Evolutionary conservation across 345 rosid genomes (phyloP), one percentile per base, ranked within the genome.

Genomic region (Salix udensis): DNA sequence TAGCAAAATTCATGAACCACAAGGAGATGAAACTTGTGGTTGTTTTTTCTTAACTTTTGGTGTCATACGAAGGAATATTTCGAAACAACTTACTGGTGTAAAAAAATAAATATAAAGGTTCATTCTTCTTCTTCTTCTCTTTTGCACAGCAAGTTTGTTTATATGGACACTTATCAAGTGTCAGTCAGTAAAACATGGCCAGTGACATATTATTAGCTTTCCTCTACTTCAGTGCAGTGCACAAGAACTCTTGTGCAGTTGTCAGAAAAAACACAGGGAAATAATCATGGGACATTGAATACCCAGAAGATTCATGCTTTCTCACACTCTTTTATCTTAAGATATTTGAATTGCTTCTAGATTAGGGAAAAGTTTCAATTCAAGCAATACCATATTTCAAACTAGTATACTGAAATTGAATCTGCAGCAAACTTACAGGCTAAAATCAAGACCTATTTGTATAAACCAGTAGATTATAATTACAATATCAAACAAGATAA

Each of bases 1-100:
- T 68, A 66, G 77, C 65, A 81, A 76, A 78, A 79, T 76, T 79
- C 68, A 78, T 46, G 23, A 74, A 80, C 34, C 71, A 61, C 62
- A 74, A 74, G 48, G 58, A 71, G 67, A 74, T 34, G 44, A 77
- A 77, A 73, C 73, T 71, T 26, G 60, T 50, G 72, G 61, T 65
- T 23, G 67, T 75, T 70, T 30, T 64, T 12, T 65, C 50, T 37
- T 72, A 44, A 14, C 39, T 18, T 23, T 28, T 44, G 24, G 30
- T 15, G 60, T 10, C 2, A 53, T 39, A 62, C 14, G 40, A 7
- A 3, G 55, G 28, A 19, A 40, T 36, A 28, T 68, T 62, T 67
- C 53, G 64, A 53, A 69, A 66, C 34, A 68, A 28, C 30, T 24
- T 26, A 42, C 7, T 36, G 26, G 23, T 48, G 50, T 40, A 40